These are phyloP conservation scores for Escovopsis sp. DNA, from an alignment of 2,329 filamentous ascomycete genomes.

Conservation along the genomic window DNA sequence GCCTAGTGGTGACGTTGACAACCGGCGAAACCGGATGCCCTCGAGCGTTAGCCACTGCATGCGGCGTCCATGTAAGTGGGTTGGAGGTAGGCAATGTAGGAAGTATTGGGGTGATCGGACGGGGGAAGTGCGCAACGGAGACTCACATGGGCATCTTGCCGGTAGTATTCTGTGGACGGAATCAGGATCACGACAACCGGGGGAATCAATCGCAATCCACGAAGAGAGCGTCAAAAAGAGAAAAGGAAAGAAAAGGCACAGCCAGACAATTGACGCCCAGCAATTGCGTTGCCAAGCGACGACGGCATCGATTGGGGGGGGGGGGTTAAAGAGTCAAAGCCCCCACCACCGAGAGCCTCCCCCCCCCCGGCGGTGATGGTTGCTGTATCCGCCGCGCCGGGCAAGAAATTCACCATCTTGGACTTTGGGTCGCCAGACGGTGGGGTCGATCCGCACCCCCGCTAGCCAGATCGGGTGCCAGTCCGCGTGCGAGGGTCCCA, in stretches of 20 bases:
- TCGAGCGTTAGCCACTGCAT: not conserved
- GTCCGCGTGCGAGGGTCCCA: too few species aligned
- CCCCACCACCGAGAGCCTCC: too few species aligned
- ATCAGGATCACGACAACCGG: not conserved
- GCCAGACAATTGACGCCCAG: not conserved
- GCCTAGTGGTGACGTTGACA: slow-evolving; percentile 28
- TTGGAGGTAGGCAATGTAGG: not conserved
- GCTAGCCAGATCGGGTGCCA: too few species aligned
- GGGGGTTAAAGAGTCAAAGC: not conserved
- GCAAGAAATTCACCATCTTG: too few species aligned
- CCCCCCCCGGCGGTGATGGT: too few species aligned
- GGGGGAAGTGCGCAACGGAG: not conserved
- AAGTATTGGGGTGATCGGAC: not conserved
- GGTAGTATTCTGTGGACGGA: not conserved
- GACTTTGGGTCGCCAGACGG: too few species aligned
- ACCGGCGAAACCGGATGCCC: too few species aligned
- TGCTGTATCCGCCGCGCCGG: too few species aligned
- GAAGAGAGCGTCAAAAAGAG: not conserved
- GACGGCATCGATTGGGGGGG: not conserved
- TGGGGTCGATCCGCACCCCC: too few species aligned
- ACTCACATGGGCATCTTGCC: slow-evolving; percentile 4
- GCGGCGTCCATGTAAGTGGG: too few species aligned
- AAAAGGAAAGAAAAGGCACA: not conserved
- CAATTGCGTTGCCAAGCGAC: not conserved
- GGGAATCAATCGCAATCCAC: not conserved